These are phyloP conservation scores for Paramecium octaurelia DNA, from an alignment of 73 alveolate species.

Conservation along the genomic window DNA sequence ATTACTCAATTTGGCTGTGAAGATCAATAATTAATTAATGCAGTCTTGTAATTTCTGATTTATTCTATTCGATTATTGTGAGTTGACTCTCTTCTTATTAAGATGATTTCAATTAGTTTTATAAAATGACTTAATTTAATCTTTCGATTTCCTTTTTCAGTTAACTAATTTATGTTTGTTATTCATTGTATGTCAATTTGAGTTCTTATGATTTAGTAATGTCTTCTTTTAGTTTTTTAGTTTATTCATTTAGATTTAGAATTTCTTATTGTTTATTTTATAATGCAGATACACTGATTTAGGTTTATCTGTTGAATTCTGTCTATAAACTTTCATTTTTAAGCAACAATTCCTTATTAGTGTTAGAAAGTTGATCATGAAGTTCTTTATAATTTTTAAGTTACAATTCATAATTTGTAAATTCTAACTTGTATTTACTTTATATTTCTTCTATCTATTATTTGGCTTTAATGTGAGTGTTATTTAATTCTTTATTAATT, in stretches of 20 bases:
- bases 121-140: slow-evolving; percentile 2
- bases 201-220: neutral
- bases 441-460: neutral
- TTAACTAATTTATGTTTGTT: neutral
- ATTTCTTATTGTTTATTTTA: neutral
- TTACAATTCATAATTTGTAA: neutral
- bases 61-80: neutral
- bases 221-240: neutral
- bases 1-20: neutral
- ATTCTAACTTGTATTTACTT: neutral
- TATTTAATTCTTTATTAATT: neutral
- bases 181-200: neutral
- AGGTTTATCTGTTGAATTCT: neutral
- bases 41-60: neutral
- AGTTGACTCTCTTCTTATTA: neutral
- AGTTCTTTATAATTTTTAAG: neutral
- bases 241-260: neutral
- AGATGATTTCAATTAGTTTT: neutral
- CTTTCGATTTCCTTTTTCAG: neutral
- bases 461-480: neutral
- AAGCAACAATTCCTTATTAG: neutral
- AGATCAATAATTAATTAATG: neutral
- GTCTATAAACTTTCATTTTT: neutral
- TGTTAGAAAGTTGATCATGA: neutral
- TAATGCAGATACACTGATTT: neutral